Base-by-base conservation (phyloP, 139 green algal species). In the Auxenochlorella pyrenoidosa region DNA sequence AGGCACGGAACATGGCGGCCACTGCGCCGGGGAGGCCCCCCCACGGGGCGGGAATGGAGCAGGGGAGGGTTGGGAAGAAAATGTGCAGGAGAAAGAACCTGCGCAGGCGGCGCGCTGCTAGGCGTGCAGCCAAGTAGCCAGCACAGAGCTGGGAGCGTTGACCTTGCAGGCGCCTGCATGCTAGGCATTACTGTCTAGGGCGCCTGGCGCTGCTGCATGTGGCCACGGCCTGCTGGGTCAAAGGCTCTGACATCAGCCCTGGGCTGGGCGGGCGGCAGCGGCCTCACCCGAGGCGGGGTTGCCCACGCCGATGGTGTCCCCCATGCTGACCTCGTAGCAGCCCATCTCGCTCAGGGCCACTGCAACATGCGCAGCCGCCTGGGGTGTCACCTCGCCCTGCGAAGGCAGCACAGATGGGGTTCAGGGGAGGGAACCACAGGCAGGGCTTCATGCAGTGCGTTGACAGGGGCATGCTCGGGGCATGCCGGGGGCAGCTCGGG, bases 301-400 rank as follows among this genome's bases (percentile, higher is more conserved):
- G 36, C 94, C 97, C 34, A 97, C 94, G 0, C 97, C 97, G 19
- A 96, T 97, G 1, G 97, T 99, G 91, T 99, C 97, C 0, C 94
- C 95, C 86, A 99, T 95, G 28, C 94, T 97, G 32, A 99, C 92
- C 82, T 99, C 95, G 87, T 98, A 98, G 93, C 97, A 99, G 10
- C 97, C 97, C 96, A 99, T 97, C 63, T 96, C 88, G 83, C 93
- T 60, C 65, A 99, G 84, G 16, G 81, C 87, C 19, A 71, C 78
- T 13, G 94, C 95, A 47, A 99, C 94, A 22, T 86, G 66, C 5
- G 96, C 96, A 6, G 95, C 97, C 34, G 87, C 88, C 21, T 75
- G 22, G 1, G 92, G 93, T 0, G 86, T 26, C 70, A 95, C 90
- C 22, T 89, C 24, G 13, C 94, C 94, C 79, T 94, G 82, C 79